Evolutionary conservation across 495 filamentous ascomycete genomes (phyloP).

Genomic region (Penicillium cinerascens): DNA sequence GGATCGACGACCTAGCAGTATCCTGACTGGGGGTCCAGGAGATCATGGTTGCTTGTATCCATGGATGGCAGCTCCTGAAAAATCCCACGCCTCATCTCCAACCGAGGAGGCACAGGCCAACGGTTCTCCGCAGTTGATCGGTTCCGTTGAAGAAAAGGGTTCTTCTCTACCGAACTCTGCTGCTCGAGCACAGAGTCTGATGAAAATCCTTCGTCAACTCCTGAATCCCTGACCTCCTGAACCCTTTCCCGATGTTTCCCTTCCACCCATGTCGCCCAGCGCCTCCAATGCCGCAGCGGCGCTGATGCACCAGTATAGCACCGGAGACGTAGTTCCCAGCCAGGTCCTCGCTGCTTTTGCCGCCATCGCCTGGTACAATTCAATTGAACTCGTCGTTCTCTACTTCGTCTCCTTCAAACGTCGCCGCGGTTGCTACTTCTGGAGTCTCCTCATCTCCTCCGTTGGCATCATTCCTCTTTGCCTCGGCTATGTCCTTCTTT

Average conservation of each 20-base stretch:
- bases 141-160: too few relatives aligned
- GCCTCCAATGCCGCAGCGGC: constrained; percentile 3
- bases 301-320: constrained; percentile 4
- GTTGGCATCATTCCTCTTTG: constrained; percentile 37
- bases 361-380: constrained; percentile 47
- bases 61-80: too few relatives aligned
- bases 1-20: too few relatives aligned
- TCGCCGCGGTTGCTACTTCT: constrained; percentile 48
- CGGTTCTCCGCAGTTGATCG: too few relatives aligned
- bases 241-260: constrained; percentile 5
- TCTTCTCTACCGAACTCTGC: too few relatives aligned
- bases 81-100: too few relatives aligned
- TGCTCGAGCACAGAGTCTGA: not conserved
- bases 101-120: too few relatives aligned
- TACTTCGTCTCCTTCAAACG: constrained; percentile 48
- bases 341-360: constrained; percentile 33
- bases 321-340: constrained; percentile 5
- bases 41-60: too few relatives aligned
- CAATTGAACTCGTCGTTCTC: constrained; percentile 44
- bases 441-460: constrained; percentile 45
- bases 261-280: constrained; percentile 14
- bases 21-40: too few relatives aligned
- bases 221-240: too few relatives aligned
- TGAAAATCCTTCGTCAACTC: not conserved
- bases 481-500: constrained; percentile 44